Conservation (phyloP, 345 rosid genomes). For the Eucalyptus sideroxylon region DNA sequence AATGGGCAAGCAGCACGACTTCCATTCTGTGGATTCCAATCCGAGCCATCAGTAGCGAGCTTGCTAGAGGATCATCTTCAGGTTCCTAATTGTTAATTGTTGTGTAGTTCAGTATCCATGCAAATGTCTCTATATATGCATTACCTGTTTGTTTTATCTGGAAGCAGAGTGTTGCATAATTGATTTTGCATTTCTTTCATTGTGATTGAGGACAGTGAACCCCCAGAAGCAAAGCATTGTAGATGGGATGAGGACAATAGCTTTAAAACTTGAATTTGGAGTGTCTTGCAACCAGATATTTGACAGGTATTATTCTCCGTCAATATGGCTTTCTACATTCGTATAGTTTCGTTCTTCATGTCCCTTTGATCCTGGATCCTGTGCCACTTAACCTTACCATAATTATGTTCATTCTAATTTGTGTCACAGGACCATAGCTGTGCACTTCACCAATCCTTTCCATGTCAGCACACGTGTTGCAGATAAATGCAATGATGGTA, state of each 20-base stretch:
- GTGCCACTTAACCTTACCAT: not conserved
- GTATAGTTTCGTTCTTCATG: not conserved
- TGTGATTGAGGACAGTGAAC: slow-evolving; percentile 30
- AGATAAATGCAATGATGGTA: slow-evolving; percentile 79
- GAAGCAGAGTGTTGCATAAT: not conserved
- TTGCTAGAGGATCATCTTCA: slow-evolving; percentile 85
- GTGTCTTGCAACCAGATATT: slow-evolving; percentile 78
- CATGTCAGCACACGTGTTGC: slow-evolving; percentile 73
- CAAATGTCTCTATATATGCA: not conserved
- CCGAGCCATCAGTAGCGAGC: slow-evolving; percentile 59
- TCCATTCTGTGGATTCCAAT: slow-evolving; percentile 92
- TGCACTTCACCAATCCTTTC: slow-evolving; percentile 93
- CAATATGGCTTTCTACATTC: not conserved
- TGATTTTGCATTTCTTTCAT: not conserved
- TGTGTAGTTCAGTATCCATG: not conserved
- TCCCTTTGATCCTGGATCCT: not conserved
- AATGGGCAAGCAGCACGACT: slow-evolving; percentile 70
- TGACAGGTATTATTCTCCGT: slow-evolving; percentile 47
- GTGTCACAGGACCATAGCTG: slow-evolving; percentile 72
- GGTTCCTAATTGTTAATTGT: slow-evolving; percentile 28
- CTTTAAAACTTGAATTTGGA: slow-evolving; percentile 93
- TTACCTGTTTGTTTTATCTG: not conserved
- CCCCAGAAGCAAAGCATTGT: slow-evolving; percentile 68
- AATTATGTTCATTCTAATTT: not conserved
- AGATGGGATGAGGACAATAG: slow-evolving; percentile 97